Evolutionary conservation across 306 rosid species (phyloP), one percentile per base, ranked within the genome.

Genomic region (Purshia tridentata): DNA sequence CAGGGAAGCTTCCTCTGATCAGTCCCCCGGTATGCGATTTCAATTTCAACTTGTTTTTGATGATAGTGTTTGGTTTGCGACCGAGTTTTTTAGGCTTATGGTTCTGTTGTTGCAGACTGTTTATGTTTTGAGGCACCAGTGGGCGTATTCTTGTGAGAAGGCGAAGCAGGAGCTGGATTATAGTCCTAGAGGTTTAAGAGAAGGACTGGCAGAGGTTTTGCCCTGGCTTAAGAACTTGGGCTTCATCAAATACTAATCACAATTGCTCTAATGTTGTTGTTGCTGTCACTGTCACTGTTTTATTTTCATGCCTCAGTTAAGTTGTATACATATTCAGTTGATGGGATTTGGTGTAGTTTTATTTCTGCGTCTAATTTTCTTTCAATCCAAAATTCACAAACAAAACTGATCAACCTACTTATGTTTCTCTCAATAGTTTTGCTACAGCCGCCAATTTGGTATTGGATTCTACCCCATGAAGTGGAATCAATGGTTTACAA

Each of bases 1-100:
- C 92, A 0, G 91, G 96, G 78, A 87, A 76, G 76, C 85, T 88
- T 63, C 99, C 99, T 64, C 71, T 91, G 74, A 85, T 94, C 81
- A 89, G 96, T 78, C 99, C 97, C 13, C 97, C 92, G 77, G 99
- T 94, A 74, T 68, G 89, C 56, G n/a, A 44, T 77, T 69, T 13
- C 20, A 8, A 0, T 69, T 3, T 29, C 14, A 1, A 29, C 6
- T 66, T 29, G 5, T 29, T 29, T 11, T 16, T 48, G 14, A 45
- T 65, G 53, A 42, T 9, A 44, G 12, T 53, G 54, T 39, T 6
- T 64, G 29, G 3, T 15, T 35, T 23, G 39, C 46, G 37, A 0
- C 2, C 5, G 48, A 67, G 16, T n/a, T n/a, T n/a, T n/a, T n/a
- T n/a, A n/a, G n/a, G n/a, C n/a, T n/a, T n/a, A n/a, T n/a, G n/a